Evolutionary conservation across 441 rosid genomes (phyloP).

Genomic region (Omphalea diandra): DNA sequence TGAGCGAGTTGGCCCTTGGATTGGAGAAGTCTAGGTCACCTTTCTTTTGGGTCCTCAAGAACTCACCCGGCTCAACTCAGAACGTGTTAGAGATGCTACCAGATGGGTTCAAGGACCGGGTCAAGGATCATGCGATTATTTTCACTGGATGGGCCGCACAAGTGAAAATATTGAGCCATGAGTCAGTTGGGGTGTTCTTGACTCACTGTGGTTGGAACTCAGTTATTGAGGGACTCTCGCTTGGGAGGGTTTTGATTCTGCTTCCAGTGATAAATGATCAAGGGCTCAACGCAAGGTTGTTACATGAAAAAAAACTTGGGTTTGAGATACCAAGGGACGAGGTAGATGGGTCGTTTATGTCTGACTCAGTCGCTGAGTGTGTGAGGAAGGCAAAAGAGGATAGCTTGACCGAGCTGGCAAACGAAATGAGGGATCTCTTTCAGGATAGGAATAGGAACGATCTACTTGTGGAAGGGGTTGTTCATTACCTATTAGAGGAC

Average conservation of each 20-base stretch:
- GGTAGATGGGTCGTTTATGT: conserved; percentile 50
- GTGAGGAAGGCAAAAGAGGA: conserved; percentile 38
- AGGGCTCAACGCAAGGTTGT: conserved; percentile 59
- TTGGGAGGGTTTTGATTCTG: conserved; percentile 39
- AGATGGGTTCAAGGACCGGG: conserved; percentile 24
- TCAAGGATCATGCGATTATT: conserved; percentile 25
- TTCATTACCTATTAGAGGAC: conserved; percentile 18
- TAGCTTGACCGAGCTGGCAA: conserved; percentile 33
- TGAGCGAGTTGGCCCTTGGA: conserved; percentile 52
- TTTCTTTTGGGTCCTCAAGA: conserved; percentile 61
- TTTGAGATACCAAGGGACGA: conserved; percentile 48
- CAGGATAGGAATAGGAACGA: conserved; percentile 31
- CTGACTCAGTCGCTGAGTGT: conserved; percentile 45
- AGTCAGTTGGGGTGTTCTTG: conserved; percentile 63
- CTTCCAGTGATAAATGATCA: conserved; percentile 53
- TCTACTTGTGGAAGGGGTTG: conserved; percentile 20
- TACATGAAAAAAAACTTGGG: conserved; percentile 46
- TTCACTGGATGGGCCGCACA: conserved; percentile 57
- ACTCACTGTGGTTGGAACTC: conserved; percentile 82
- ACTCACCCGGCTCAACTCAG: conserved; percentile 31
- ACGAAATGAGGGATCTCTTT: conserved; percentile 28
- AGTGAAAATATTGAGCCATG: conserved; percentile 54
- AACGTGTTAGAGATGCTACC: conserved; percentile 22
- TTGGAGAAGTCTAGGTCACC: conserved; percentile 49
- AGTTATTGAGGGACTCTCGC: conserved; percentile 41